Conservation (phyloP, 2,329 filamentous ascomycete species). For the Endoconidiophora polonica region DNA sequence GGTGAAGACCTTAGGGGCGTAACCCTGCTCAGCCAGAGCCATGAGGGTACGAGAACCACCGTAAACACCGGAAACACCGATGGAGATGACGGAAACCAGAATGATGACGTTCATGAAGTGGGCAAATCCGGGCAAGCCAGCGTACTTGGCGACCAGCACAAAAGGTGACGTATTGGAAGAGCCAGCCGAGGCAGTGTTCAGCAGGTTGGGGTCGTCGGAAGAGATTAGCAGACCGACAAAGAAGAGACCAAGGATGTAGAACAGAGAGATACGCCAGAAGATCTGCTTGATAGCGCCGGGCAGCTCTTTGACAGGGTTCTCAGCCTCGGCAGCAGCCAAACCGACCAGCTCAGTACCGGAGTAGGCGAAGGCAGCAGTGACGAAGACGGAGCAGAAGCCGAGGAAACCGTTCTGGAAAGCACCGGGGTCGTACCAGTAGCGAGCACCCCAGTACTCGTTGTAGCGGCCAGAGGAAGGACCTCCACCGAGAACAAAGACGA, state of each 20-base stretch:
- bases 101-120: slow-evolving; percentile 38
- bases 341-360: slow-evolving; percentile 53
- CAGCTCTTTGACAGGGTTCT: slow-evolving; percentile 51
- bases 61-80: slow-evolving; percentile 37
- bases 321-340: slow-evolving; percentile 51
- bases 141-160: slow-evolving; percentile 32
- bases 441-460: slow-evolving; percentile 26
- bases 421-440: slow-evolving; percentile 27
- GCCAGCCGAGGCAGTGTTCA: slow-evolving; percentile 20
- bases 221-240: slow-evolving; percentile 31
- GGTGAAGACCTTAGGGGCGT: slow-evolving; percentile 35
- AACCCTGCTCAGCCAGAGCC: slow-evolving; percentile 38
- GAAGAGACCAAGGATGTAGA: slow-evolving; percentile 33
- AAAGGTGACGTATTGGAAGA: slow-evolving; percentile 29
- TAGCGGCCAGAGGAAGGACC: slow-evolving; percentile 30
- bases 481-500: slow-evolving; percentile 41
- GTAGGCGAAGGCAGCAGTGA: slow-evolving; percentile 53
- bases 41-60: slow-evolving; percentile 38
- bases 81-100: slow-evolving; percentile 35
- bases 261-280: slow-evolving; percentile 35
- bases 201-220: slow-evolving; percentile 27
- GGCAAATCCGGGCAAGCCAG: slow-evolving; percentile 30
- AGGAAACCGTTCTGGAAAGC: slow-evolving; percentile 53
- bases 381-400: slow-evolving; percentile 52
- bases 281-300: slow-evolving; percentile 68